These are phyloP conservation scores for Starmerella tilneyi DNA, from an alignment of 805 yeast species.

Conservation along the genomic window DNA sequence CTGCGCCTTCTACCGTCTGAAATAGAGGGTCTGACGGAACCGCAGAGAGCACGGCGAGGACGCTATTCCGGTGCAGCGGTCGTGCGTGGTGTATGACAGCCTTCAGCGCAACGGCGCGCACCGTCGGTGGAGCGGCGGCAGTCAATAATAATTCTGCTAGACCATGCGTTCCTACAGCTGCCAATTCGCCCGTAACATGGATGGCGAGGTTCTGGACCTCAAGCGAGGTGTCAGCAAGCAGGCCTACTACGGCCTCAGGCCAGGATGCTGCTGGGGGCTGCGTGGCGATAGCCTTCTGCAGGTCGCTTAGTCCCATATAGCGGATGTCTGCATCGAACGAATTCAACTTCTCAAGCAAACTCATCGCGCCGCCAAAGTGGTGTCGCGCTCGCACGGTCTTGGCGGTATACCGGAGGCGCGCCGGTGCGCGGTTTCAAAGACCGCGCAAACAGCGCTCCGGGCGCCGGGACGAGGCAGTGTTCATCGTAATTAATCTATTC, in stretches of 20 bases:
- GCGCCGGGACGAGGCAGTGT: too few relatives aligned
- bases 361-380: background rate
- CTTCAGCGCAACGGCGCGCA: constrained; percentile 12
- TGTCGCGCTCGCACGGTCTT: background rate
- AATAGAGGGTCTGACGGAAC: constrained; percentile 1
- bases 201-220: constrained; percentile 71
- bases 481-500: too few relatives aligned
- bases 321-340: constrained; percentile 61
- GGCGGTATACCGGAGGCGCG: constrained; percentile 1
- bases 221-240: constrained; percentile 50
- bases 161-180: constrained; percentile 11
- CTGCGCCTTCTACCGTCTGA: constrained; percentile 7
- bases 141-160: constrained; percentile 28
- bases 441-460: too few relatives aligned
- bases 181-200: constrained; percentile 42
- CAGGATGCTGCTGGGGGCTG: constrained; percentile 46
- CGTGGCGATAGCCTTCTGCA: constrained; percentile 34
- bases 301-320: constrained; percentile 74
- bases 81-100: constrained; percentile 2
- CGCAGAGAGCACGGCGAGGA: background rate
- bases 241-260: constrained; percentile 34
- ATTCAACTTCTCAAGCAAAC: constrained; percentile 22
- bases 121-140: constrained; percentile 20
- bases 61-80: constrained; percentile 20
- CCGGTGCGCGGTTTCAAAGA: too few relatives aligned